Evolutionary conservation across 495 filamentous ascomycete species (phyloP).

Genomic region (Tuber calosporum): DNA sequence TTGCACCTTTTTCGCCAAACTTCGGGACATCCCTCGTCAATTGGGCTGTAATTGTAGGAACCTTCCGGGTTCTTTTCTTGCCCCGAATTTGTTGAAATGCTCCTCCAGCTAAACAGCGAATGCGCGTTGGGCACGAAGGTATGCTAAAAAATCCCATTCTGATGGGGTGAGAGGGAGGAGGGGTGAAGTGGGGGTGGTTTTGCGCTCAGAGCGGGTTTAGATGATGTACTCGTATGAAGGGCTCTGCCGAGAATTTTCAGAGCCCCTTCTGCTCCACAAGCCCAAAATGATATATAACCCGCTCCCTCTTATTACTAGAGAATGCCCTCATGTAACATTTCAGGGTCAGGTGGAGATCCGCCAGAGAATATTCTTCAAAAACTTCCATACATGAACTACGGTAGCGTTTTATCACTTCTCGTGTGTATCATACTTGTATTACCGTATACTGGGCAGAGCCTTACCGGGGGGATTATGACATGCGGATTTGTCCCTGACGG

Average conservation of each 20-base stretch:
- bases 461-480: not conserved
- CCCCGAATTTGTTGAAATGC: slow-evolving; percentile 49
- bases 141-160: slow-evolving; percentile 31
- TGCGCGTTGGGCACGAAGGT: slow-evolving; percentile 33
- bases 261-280: not conserved
- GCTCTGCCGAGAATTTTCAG: not conserved
- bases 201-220: not conserved
- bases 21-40: slow-evolving; percentile 54
- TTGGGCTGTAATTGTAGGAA: slow-evolving; percentile 52
- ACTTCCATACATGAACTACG: not conserved
- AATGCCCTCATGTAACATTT: not conserved
- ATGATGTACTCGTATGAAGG: not conserved
- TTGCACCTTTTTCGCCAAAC: slow-evolving; percentile 55
- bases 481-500: not conserved
- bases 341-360: not conserved
- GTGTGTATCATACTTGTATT: too few species aligned
- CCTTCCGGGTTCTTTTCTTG: slow-evolving; percentile 51
- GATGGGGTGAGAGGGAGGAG: not conserved
- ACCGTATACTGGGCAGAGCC: too few species aligned
- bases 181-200: not conserved
- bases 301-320: not conserved
- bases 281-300: not conserved
- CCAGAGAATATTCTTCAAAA: not conserved
- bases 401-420: not conserved
- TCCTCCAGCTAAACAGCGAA: slow-evolving; percentile 27